phyloP scores from a whole-genome alignment of 768 basidiomycete genomes.

The Tulasnella sp. region DNA sequence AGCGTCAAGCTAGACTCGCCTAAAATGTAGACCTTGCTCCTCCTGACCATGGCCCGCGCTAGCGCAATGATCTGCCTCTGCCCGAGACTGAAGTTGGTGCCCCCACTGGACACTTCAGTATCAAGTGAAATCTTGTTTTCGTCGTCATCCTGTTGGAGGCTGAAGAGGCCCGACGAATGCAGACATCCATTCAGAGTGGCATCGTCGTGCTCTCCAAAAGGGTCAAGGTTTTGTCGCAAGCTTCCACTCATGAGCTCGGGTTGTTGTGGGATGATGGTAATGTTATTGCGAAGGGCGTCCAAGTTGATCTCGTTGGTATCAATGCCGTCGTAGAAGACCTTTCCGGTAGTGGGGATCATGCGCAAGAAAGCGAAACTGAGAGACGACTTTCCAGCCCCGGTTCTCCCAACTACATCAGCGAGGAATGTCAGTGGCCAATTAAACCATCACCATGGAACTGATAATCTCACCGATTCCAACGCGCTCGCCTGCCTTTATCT shows the following conservation, averaged over 20 bases:
- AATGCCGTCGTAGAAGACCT: conserved; percentile 43
- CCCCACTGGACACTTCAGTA: conserved; percentile 28
- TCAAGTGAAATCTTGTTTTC: conserved; percentile 24
- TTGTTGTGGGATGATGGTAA: conserved; percentile 53
- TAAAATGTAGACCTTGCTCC: conserved; percentile 18
- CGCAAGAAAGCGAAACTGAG: conserved; percentile 45
- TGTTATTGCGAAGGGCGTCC: conserved; percentile 42
- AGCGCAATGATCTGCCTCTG: conserved; percentile 33
- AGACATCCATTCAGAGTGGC: conserved; percentile 39
- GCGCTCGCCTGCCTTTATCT: conserved; percentile 45
- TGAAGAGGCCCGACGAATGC: conserved; percentile 33
- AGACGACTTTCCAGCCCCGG: conserved; percentile 46
- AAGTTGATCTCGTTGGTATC: conserved; percentile 41
- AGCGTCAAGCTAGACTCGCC: conserved; percentile 11
- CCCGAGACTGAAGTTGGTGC: conserved; percentile 33
- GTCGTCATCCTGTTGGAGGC: conserved; percentile 9
- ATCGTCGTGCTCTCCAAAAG: conserved; percentile 46
- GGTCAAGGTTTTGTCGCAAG: conserved; percentile 49
- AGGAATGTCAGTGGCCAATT: not conserved
- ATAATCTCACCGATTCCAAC: conserved; percentile 40
- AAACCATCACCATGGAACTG: not conserved
- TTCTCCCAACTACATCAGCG: conserved; percentile 40
- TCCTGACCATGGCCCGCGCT: conserved; percentile 26
- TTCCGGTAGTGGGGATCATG: conserved; percentile 46
- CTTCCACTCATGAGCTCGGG: conserved; percentile 46